Base-by-base conservation (phyloP, 257 asterid genomes). In the Nicotiana sylvestris region DNA sequence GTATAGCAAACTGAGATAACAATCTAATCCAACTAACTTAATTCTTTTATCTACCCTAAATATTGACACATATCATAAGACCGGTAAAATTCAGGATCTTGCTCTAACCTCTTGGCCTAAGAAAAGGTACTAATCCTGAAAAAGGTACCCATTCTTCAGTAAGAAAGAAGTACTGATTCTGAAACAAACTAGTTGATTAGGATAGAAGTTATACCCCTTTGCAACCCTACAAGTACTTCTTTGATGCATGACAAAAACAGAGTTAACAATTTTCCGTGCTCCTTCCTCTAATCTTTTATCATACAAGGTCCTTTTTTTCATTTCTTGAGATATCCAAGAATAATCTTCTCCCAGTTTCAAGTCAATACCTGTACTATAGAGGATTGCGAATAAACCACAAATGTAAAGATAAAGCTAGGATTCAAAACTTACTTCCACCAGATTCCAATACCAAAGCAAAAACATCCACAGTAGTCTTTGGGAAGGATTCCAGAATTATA, bases 401-500 rank as follows among this genome's bases (percentile, higher is more conserved):
- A 57, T 18, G 25, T 57, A 17, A 57, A 6, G 21, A 16, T 4
- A 5, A 57, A 57, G n/a, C 25, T 57, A 16, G 27, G 9, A 18
- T 57, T 57, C 64, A 16, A 58, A 81, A 93, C 99, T 90, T 88
- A 95, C 99, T 89, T 86, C 99, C 99, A 78, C 98, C 98, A 83
- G 99, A 94, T 90, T 96, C 99, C 95, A 96, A 87, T 66, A 96
- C 98, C 91, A 96, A 88, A 86, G 98, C 98, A 88, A 96, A 94
- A 77, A 96, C 98, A 90, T 96, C 99, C 66, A 96, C 98, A 49
- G 97, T 93, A 4, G 98, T 96, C 90, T 96, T 96, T 60, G 99
- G 99, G 86, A 96, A 96, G 61, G 98, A 93, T 69, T 93, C 89
- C 82, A 96, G 90, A 78, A 96, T 90, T 84, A 96, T 93, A 83